A percentile compares a stretch with the other conserved stretches of the same genome.
phyloP scores from a whole-genome alignment of 1,139 yeast species.

The Wickerhamomyces sp. region DNA sequence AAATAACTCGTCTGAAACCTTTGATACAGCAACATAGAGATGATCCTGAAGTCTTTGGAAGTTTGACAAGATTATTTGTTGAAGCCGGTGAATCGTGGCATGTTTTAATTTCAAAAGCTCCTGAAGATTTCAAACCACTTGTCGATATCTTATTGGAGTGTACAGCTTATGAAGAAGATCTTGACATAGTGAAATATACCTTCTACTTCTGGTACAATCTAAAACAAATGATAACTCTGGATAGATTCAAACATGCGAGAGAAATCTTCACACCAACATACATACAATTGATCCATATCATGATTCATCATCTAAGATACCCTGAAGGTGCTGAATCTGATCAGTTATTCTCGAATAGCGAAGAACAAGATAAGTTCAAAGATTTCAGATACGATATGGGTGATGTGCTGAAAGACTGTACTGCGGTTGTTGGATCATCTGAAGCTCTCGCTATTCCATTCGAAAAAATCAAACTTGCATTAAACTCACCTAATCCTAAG shows the following conservation, averaged over 20 bases:
- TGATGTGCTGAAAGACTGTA: slow-evolving; percentile 91
- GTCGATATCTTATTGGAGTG: slow-evolving; percentile 71
- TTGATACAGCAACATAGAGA: slow-evolving; percentile 43
- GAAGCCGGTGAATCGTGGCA: slow-evolving; percentile 98
- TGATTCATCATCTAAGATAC: slow-evolving; percentile 70
- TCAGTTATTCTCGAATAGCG: slow-evolving; percentile 34
- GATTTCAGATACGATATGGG: slow-evolving; percentile 97
- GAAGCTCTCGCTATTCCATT: slow-evolving; percentile 49
- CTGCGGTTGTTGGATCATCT: slow-evolving; percentile 80
- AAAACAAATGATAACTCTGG: slow-evolving; percentile 64
- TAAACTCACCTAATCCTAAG: slow-evolving; percentile 19
- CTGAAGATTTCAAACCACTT: slow-evolving; percentile 65
- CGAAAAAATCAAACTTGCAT: slow-evolving; percentile 24
- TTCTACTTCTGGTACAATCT: slow-evolving; percentile 89
- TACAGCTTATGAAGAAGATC: slow-evolving; percentile 63
- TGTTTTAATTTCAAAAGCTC: slow-evolving; percentile 71
- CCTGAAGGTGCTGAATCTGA: slow-evolving; percentile 50
- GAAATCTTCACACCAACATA: slow-evolving; percentile 57
- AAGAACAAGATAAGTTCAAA: slow-evolving; percentile 88
- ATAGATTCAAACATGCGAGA: slow-evolving; percentile 59
- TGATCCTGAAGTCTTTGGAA: slow-evolving; percentile 69
- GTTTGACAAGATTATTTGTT: slow-evolving; percentile 72
- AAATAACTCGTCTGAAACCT: slow-evolving; percentile 57
- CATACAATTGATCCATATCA: slow-evolving; percentile 57
- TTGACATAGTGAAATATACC: slow-evolving; percentile 86